Base-by-base conservation (phyloP, 345 rosid genomes). In the Physaria fendleri region DNA sequence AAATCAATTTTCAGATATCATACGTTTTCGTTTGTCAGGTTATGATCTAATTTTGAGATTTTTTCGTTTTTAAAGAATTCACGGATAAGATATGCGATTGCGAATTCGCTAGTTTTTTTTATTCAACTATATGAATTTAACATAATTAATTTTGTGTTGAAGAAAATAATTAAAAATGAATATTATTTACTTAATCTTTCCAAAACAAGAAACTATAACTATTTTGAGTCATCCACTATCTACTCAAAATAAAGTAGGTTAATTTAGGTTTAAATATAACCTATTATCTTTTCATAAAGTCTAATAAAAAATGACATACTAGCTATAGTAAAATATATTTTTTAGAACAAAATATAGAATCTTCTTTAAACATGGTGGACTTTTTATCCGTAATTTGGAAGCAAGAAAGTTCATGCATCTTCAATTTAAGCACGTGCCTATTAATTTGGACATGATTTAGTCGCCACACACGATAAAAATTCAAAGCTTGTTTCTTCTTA, bases 391-490 rank as follows among this genome's bases (percentile, higher is more conserved):
- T 51, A 55, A 52, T 28, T 27, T 0, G 73, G 53, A 52, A 37
- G 66, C 46, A 60, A 60, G 67, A 44, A 68, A 68, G 49, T 68
- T 67, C 67, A 68, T 68, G 73, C 73, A 68, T 53, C 73, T 68
- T 53, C 9, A 68, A 43, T 68, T 68, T 2, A 2, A 53, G 8
- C 73, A 68, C 67, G 73, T 68, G 73, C 38, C 10, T 60, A 68
- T 60, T 52, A 27, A 18, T 20, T 20, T 51, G 55, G 62, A 20
- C 62, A 68, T 52, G 61, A 59, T 43, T 59, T 43, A 68, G 67
- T 68, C 42, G 73, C 41, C 73, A 68, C 62, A 47, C 41, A 68
- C 62, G 56, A 56, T 54, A 52, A 52, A 68, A 14, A n/a, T 15
- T 42, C 39, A 59, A 51, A 50, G 46, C 60, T 68, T 59, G 47